Evolutionary conservation across 495 filamentous ascomycete genomes (phyloP), one percentile per base, ranked within the genome.

Genomic region (Podospora sp.): DNA sequence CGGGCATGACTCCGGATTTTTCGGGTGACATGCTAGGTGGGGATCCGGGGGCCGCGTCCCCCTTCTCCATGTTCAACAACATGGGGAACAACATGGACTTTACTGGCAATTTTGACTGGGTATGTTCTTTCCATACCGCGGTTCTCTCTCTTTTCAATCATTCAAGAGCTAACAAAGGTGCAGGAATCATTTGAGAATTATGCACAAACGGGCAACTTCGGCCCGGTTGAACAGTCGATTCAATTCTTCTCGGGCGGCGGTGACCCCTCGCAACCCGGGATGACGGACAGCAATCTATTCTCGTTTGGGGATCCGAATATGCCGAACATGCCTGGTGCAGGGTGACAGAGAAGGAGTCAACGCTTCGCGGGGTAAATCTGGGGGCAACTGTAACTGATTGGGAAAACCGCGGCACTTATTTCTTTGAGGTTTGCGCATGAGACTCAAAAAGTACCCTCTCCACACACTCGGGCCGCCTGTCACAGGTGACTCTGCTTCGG

Each of bases 71-170:
- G 79, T 83, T 84, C 60, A 79, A 76, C 18, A 80, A 72, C 40
- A 63, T 81, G 81, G 73, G 67, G 33, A 69, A 55, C 46, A 76
- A 66, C 24, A 68, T 82, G 29, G 81, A 82, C 36, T 86, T 88
- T 3, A 66, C 75, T 67, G 62, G 75, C 26, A 91, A 90, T 68
- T 84, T 94, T 71, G 91, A 94, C 73, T 95, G 92, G 91, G 92
- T 94, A 81, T 78, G 88, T 50, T 12, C 16, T 46, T n/a, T 46
- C 40, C 2, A 14, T 46, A 14, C 40, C 29, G 29, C 3, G 29
- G 8, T 33, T 35, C 25, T 50, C 14, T 46, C 53, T 22, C 20
- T 27, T 18, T 29, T 26, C 0, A 12, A 5, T 26, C 16, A 25
- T 33, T 8, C 8, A 8, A 33, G 8, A 8, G 29, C 65, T 69